phyloP scores from a whole-genome alignment of 1,284 basidiomycete species.

The Heterobasidion irregulare region DNA sequence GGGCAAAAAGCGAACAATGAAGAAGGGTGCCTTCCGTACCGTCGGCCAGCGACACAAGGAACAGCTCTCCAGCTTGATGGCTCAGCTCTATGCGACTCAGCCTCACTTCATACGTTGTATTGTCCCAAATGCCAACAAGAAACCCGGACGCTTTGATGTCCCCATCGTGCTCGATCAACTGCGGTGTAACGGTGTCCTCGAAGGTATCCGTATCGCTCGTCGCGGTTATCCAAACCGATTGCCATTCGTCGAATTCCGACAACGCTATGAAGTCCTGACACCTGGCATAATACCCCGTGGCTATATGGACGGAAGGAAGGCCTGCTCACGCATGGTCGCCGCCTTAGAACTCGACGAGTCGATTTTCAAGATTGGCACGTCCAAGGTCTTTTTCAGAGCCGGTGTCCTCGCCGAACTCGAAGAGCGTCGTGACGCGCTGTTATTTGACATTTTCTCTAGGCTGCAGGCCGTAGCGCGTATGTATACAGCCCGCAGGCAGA shows the following conservation, averaged over 20 bases:
- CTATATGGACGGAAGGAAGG: constrained; percentile 96
- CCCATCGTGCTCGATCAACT: constrained; percentile 96
- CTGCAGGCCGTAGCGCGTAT: constrained; percentile 83
- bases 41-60: constrained; percentile 96
- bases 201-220: constrained; percentile 97
- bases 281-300: constrained; percentile 89
- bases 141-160: constrained; percentile 87
- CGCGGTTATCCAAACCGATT: constrained; percentile 96
- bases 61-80: constrained; percentile 89
- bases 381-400: constrained; percentile 99
- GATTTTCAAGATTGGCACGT: constrained; percentile 88
- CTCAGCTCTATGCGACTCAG: constrained; percentile 88
- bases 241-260: constrained; percentile 95
- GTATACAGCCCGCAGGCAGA: constrained; percentile 83
- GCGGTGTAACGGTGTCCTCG: constrained; percentile 97
- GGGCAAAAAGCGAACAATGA: constrained; percentile 74
- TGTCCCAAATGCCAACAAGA: constrained; percentile 91
- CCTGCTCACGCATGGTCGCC: constrained; percentile 89
- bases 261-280: constrained; percentile 93
- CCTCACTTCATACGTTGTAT: constrained; percentile 99
- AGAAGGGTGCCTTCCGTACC: constrained; percentile 96
- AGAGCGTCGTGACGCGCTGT: constrained; percentile 80
- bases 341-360: constrained; percentile 83
- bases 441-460: constrained; percentile 87
- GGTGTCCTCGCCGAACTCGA: constrained; percentile 98